Conservation (phyloP, 164 flowering plant species). For the Annona cherimola region DNA sequence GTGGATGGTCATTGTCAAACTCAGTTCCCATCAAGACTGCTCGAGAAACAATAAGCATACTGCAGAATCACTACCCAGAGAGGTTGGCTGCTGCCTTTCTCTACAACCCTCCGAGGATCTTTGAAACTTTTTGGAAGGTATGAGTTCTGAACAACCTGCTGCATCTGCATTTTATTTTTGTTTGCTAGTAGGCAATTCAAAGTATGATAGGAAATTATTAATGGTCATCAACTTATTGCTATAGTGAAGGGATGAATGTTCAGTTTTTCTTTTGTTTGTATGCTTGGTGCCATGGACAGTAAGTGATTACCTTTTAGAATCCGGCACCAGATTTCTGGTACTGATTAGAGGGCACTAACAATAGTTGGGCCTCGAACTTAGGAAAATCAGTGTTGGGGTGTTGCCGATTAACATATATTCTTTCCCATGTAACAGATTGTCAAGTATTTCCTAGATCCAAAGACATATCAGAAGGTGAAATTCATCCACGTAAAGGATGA, state of each 20-base stretch:
- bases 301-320: neutral
- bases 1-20: constrained; percentile 67
- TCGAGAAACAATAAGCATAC: constrained; percentile 54
- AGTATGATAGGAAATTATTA: neutral
- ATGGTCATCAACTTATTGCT: neutral
- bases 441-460: constrained; percentile 75
- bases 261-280: neutral
- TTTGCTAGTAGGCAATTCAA: neutral
- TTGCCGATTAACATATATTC: constrained; percentile 1
- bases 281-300: neutral
- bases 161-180: neutral
- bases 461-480: constrained; percentile 83
- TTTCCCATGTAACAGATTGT: constrained; percentile 44
- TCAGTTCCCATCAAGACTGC: constrained; percentile 73
- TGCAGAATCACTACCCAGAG: constrained; percentile 93
- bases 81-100: constrained; percentile 82
- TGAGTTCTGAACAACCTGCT: constrained; percentile 5
- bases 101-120: constrained; percentile 85
- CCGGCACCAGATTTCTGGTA: neutral
- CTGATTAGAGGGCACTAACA: neutral
- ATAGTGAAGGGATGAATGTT: neutral
- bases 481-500: constrained; percentile 80
- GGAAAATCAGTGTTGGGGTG: neutral
- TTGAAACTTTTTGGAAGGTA: constrained; percentile 97
- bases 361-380: neutral